Evolutionary conservation across 2,329 filamentous ascomycete genomes (phyloP).

Genomic region (Fusarium sp.): DNA sequence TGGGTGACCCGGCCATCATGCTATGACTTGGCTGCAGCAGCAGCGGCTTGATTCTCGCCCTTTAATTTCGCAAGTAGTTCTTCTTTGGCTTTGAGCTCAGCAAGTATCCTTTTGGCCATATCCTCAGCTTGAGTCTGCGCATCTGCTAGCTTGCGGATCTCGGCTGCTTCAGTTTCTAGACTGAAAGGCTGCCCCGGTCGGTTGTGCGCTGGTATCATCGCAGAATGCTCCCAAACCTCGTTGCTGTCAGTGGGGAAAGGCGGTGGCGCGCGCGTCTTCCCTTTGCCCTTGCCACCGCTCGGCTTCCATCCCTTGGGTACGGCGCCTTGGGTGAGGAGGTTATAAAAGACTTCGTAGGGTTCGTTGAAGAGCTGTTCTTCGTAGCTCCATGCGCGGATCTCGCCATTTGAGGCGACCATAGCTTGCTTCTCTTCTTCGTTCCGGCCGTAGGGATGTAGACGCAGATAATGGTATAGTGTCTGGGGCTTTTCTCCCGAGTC

Average conservation of each 20-base stretch:
- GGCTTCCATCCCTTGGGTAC: conserved; percentile 58
- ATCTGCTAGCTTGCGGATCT: conserved; percentile 68
- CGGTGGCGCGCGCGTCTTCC: conserved; percentile 53
- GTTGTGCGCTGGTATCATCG: conserved; percentile 76
- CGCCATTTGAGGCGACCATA: conserved; percentile 65
- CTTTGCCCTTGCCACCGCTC: conserved; percentile 64
- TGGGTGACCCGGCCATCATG: conserved; percentile 6
- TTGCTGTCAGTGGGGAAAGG: conserved; percentile 53
- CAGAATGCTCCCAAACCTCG: conserved; percentile 72
- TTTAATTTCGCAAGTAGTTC: conserved; percentile 68
- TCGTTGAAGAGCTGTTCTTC: conserved; percentile 98
- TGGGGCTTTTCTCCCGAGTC: conserved; percentile 93
- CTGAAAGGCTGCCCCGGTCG: conserved; percentile 78
- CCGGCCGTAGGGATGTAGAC: conserved; percentile 88
- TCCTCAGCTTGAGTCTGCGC: conserved; percentile 71
- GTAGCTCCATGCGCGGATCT: conserved; percentile 82
- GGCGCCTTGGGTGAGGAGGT: conserved; percentile 80
- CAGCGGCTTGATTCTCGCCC: conserved; percentile 63
- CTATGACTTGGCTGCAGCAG: conserved; percentile 46
- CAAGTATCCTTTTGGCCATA: conserved; percentile 67
- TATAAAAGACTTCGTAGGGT: conserved; percentile 91
- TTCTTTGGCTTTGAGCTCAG: conserved; percentile 72
- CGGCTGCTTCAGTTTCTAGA: conserved; percentile 72
- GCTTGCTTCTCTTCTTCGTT: conserved; percentile 76
- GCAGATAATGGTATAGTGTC: conserved; percentile 92